Conservation (phyloP, 805 yeast species). For the Kodamaea hsintzibuensis region DNA sequence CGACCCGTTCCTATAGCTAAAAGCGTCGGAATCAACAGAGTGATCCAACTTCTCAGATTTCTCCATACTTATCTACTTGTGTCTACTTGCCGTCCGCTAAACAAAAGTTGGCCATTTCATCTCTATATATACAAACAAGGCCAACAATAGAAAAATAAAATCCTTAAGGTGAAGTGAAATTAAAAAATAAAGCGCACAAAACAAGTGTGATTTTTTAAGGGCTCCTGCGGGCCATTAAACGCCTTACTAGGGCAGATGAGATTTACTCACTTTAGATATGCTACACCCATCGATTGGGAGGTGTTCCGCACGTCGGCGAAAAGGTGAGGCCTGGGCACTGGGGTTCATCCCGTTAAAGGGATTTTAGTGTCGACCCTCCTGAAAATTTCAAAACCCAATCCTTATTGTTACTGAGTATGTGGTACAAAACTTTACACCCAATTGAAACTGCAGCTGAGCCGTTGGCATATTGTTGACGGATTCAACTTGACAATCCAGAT, state of each 20-base stretch:
- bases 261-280: background rate
- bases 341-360: background rate
- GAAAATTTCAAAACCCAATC: background rate
- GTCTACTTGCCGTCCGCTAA: background rate
- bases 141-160: background rate
- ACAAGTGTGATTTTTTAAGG: background rate
- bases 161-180: background rate
- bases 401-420: background rate
- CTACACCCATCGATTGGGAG: background rate
- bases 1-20: slow-evolving; percentile 13
- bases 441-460: background rate
- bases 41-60: slow-evolving; percentile 4
- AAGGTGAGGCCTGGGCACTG: too few relatives aligned
- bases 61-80: background rate
- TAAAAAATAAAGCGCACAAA: background rate
- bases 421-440: background rate
- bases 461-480: background rate
- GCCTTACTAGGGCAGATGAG: background rate
- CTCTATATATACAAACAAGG: background rate
- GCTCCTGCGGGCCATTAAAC: background rate
- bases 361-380: background rate
- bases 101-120: background rate
- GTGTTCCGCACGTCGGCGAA: too few relatives aligned
- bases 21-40: slow-evolving; percentile 13
- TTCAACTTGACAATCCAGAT: background rate